Evolutionary conservation across 345 rosid species (phyloP).

Genomic region (Salix dunnii): DNA sequence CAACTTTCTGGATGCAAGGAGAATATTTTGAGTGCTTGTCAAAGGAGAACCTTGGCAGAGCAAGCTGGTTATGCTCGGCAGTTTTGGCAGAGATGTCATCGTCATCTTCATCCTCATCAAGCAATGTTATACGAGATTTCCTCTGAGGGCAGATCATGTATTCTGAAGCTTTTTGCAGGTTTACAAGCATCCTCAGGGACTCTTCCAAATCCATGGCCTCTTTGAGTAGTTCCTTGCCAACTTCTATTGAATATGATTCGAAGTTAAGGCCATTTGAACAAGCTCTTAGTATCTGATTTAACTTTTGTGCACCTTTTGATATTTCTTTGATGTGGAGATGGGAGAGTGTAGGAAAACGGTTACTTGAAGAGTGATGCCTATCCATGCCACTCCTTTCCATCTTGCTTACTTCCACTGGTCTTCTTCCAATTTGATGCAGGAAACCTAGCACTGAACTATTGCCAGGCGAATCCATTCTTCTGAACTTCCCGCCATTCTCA

Average conservation of each 20-base stretch:
- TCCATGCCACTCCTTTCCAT: slow-evolving; percentile 35
- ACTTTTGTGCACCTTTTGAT: slow-evolving; percentile 66
- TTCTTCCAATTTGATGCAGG: slow-evolving; percentile 58
- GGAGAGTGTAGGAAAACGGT: slow-evolving; percentile 49
- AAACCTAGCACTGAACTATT: slow-evolving; percentile 50
- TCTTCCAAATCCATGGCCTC: slow-evolving; percentile 82
- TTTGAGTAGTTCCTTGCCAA: slow-evolving; percentile 67
- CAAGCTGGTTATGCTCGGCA: slow-evolving; percentile 44
- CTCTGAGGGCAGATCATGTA: slow-evolving; percentile 41
- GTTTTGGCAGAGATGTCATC: slow-evolving; percentile 9
- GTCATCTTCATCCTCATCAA: slow-evolving; percentile 57
- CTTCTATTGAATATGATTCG: slow-evolving; percentile 63
- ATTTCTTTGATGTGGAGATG: slow-evolving; percentile 71
- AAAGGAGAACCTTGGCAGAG: slow-evolving; percentile 47
- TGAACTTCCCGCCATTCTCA: slow-evolving; percentile 66
- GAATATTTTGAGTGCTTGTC: slow-evolving; percentile 38
- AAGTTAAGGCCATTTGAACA: slow-evolving; percentile 62
- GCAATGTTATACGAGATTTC: slow-evolving; percentile 57
- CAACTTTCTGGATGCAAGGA: slow-evolving; percentile 35
- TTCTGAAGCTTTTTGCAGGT: slow-evolving; percentile 69
- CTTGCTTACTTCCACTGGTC: slow-evolving; percentile 40
- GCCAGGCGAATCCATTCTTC: slow-evolving; percentile 49
- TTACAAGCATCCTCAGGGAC: slow-evolving; percentile 72
- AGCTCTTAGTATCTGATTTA: slow-evolving; percentile 71
- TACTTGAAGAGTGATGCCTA: slow-evolving; percentile 29